A percentile compares a stretch with the other conserved stretches of the same genome.
These are phyloP conservation scores for Coemansia sp. DNA, from an alignment of 192 early-diverging fungal species.

Conservation along the genomic window DNA sequence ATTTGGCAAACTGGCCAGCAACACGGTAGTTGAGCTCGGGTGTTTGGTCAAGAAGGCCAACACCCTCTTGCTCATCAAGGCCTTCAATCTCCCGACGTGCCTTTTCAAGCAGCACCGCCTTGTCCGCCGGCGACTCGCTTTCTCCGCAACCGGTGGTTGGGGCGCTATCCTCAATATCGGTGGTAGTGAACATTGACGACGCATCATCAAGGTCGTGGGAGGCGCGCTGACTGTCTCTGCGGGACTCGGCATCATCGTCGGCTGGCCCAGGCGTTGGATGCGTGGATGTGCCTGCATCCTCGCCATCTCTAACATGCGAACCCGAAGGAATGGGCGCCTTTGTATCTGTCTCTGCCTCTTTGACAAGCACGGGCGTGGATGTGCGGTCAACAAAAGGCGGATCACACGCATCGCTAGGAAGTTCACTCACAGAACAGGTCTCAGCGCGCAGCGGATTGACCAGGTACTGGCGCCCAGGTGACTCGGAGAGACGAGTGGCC, in stretches of 20 bases:
- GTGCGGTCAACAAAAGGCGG: background rate
- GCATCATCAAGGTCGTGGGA: slow-evolving; percentile 20
- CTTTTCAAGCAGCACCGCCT: slow-evolving; percentile 35
- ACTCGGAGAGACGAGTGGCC: background rate
- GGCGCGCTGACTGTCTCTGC: slow-evolving; percentile 9
- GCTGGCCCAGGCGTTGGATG: background rate
- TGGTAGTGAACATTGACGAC: slow-evolving; percentile 44
- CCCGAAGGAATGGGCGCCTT: background rate
- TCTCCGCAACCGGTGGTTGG: background rate
- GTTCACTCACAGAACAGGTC: background rate
- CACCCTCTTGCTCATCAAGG: slow-evolving; percentile 44
- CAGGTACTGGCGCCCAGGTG: slow-evolving; percentile 25
- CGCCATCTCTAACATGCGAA: background rate
- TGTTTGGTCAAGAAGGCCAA: slow-evolving; percentile 49
- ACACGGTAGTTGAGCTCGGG: slow-evolving; percentile 47
- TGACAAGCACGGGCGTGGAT: background rate
- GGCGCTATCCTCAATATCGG: slow-evolving; percentile 22
- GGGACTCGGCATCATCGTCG: background rate
- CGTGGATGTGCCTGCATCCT: background rate
- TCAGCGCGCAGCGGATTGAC: slow-evolving; percentile 14
- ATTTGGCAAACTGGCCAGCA: slow-evolving; percentile 10
- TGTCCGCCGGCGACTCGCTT: slow-evolving; percentile 13
- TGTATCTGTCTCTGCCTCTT: background rate
- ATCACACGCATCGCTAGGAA: background rate
- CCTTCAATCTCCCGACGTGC: slow-evolving; percentile 44